These are phyloP conservation scores for Viola odorata DNA, from an alignment of 345 rosid species.

Conservation along the genomic window DNA sequence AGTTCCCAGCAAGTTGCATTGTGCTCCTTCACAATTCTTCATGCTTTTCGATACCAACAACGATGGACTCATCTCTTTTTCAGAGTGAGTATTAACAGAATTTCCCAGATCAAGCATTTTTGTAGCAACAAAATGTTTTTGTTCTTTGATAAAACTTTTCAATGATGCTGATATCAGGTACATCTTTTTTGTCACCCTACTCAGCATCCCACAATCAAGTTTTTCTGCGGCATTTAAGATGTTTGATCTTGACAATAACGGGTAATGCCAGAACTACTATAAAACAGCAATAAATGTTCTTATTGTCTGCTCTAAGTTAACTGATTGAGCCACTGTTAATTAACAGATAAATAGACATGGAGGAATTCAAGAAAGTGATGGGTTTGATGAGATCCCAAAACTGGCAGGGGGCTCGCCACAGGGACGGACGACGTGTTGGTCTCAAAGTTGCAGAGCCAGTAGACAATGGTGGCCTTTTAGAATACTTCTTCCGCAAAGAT, in stretches of 20 bases:
- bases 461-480: conserved; percentile 25
- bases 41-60: conserved; percentile 27
- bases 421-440: conserved; percentile 18
- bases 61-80: conserved; percentile 25
- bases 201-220: conserved; percentile 28
- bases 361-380: conserved; percentile 27
- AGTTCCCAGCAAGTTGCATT: conserved; percentile 15
- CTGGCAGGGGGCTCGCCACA: conserved; percentile 20
- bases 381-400: conserved; percentile 26
- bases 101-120: not conserved
- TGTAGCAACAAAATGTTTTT: not conserved
- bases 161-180: conserved; percentile 9
- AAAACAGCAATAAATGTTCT: not conserved
- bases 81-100: conserved; percentile 15
- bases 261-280: conserved; percentile 4
- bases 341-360: conserved; percentile 21
- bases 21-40: conserved; percentile 21
- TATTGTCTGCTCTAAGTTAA: not conserved
- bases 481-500: conserved; percentile 25
- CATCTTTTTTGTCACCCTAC: conserved; percentile 25
- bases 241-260: conserved; percentile 27
- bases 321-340: not conserved
- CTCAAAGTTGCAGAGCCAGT: conserved; percentile 14
- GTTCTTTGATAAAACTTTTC: not conserved
- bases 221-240: conserved; percentile 25